phyloP scores from a whole-genome alignment of 2,329 filamentous ascomycete species.

The Colletotrichum somersetense region DNA sequence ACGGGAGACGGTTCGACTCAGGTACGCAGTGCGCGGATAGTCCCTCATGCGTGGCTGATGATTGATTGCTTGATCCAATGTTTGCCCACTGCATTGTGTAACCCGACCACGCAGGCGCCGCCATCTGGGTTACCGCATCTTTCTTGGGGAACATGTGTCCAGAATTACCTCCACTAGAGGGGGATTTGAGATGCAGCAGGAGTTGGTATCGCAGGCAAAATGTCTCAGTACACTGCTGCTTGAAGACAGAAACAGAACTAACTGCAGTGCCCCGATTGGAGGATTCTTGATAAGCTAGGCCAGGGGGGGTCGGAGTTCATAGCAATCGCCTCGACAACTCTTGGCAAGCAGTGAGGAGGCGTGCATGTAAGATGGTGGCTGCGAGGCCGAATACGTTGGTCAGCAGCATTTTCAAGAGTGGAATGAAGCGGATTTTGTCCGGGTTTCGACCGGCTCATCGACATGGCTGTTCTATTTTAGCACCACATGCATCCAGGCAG shows the following conservation, averaged over 20 bases:
- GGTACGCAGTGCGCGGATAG: background rate
- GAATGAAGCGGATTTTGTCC: background rate
- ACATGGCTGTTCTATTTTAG: background rate
- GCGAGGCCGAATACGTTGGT: background rate
- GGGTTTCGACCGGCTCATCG: background rate
- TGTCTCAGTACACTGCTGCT: background rate
- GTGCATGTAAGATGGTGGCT: background rate
- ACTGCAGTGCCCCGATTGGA: background rate
- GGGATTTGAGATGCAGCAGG: background rate
- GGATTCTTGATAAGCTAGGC: background rate
- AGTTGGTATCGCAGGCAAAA: background rate
- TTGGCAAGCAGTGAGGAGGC: background rate
- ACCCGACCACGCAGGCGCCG: background rate
- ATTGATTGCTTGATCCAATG: background rate
- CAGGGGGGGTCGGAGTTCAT: background rate
- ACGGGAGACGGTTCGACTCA: background rate
- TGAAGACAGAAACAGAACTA: background rate
- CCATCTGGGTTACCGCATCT: background rate
- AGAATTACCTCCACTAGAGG: background rate
- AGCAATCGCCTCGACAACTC: background rate
- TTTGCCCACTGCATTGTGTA: background rate
- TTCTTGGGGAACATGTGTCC: background rate
- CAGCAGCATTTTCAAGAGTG: background rate
- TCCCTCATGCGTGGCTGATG: background rate
- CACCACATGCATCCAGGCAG: background rate